A percentile compares a stretch with the other conserved stretches of the same genome.
Evolutionary conservation across 2,329 filamentous ascomycete species (phyloP).

Genomic region (Colletotrichum sp.): DNA sequence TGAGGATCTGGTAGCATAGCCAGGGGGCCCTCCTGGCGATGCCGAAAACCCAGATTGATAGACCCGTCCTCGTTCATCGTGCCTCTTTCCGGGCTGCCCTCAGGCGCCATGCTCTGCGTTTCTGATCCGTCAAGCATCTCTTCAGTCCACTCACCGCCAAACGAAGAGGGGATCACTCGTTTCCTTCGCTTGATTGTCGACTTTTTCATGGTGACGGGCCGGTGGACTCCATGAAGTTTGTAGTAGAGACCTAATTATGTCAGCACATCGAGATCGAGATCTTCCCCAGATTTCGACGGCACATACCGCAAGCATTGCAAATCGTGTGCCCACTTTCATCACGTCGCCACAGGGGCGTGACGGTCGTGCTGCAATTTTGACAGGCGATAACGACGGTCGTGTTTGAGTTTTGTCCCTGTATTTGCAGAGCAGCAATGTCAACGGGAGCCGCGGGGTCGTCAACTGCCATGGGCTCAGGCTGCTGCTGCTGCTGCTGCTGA

Average conservation of each 20-base stretch:
- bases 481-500: not conserved
- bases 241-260: conserved; percentile 79
- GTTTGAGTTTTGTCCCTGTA: conserved; percentile 42
- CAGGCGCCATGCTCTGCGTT: conserved; percentile 43
- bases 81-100: conserved; percentile 53
- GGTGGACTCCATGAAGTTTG: conserved; percentile 92
- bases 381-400: conserved; percentile 83
- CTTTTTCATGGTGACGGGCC: conserved; percentile 99
- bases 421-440: conserved; percentile 53
- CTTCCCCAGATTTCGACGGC: not conserved
- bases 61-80: conserved; percentile 69
- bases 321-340: conserved; percentile 96
- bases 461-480: conserved; percentile 23
- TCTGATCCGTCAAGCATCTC: conserved; percentile 55
- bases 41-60: conserved; percentile 64
- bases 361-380: conserved; percentile 95
- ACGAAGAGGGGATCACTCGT: conserved; percentile 83
- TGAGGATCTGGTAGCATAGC: conserved; percentile 54
- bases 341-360: conserved; percentile 93
- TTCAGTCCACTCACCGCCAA: conserved; percentile 42
- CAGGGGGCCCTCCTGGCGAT: conserved; percentile 49
- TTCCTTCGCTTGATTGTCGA: conserved; percentile 95
- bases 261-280: conserved; percentile 4
- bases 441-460: conserved; percentile 48
- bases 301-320: conserved; percentile 95